These are phyloP conservation scores for Dipteronia dyeriana DNA, from an alignment of 345 rosid genomes.

Conservation along the genomic window DNA sequence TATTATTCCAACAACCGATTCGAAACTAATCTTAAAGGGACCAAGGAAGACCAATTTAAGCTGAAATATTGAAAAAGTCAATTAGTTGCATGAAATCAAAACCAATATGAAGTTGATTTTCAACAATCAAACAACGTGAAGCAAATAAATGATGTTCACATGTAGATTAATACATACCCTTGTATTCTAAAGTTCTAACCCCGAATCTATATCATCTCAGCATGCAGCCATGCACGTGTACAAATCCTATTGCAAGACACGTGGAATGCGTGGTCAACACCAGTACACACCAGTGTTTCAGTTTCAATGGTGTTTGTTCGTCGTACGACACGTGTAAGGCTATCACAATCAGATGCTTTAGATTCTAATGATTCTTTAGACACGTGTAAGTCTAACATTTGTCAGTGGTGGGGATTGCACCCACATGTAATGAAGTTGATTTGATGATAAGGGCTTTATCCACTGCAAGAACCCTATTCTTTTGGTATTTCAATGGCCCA, in stretches of 20 bases:
- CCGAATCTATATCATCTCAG: too few species aligned
- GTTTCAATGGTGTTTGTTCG: background rate
- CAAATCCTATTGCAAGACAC: background rate
- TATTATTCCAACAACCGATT: too few species aligned
- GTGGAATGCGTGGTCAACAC: background rate
- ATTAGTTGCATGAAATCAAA: background rate
- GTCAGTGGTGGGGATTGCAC: too few species aligned
- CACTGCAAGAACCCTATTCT: too few species aligned
- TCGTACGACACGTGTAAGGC: slow-evolving; percentile 3
- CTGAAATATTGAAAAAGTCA: too few species aligned
- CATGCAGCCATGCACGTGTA: background rate
- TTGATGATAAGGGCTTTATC: background rate
- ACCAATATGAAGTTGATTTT: background rate
- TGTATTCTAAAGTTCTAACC: too few species aligned
- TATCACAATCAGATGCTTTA: background rate
- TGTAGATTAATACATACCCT: background rate
- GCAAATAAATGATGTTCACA: background rate
- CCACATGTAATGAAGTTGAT: background rate
- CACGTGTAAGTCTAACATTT: background rate
- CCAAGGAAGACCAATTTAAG: too few species aligned
- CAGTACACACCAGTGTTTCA: background rate
- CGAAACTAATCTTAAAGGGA: too few species aligned
- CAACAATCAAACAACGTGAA: background rate
- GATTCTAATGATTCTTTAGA: background rate
- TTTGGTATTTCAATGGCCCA: too few species aligned